Percentiles rank a stretch among this genome's conserved stretches.
Conservation (phyloP, 495 filamentous ascomycete genomes). For the Xylaria nigripes region DNA sequence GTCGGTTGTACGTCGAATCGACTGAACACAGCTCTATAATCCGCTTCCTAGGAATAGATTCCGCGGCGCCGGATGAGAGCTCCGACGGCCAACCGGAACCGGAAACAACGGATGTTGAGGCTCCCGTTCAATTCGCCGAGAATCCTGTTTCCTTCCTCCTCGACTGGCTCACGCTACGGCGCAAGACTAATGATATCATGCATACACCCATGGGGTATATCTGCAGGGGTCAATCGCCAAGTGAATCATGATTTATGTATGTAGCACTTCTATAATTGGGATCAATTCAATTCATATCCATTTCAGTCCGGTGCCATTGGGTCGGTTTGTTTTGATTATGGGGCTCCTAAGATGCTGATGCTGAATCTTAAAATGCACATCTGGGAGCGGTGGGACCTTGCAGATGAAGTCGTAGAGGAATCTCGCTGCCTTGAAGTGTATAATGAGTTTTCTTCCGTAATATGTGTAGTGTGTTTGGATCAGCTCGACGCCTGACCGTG, state of each 20-base stretch:
- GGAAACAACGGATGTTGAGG: neutral
- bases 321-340: no score
- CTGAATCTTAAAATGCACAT: no score
- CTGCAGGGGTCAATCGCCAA: constrained; percentile 19
- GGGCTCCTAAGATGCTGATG: no score
- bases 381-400: no score
- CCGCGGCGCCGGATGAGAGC: neutral
- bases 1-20: constrained; percentile 47
- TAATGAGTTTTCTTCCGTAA: no score
- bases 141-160: constrained; percentile 6
- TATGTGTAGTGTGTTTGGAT: no score
- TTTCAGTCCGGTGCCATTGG: no score
- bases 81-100: neutral
- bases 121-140: neutral
- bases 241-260: neutral
- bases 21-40: constrained; percentile 22
- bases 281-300: no score
- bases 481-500: no score
- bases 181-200: constrained; percentile 43
- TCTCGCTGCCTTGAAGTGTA: no score
- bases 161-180: constrained; percentile 44
- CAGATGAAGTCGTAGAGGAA: no score
- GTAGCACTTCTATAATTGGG: no score
- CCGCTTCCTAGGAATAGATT: neutral
- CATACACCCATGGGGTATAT: constrained; percentile 52